Percentiles rank a stretch among this genome's conserved stretches.
Evolutionary conservation across 495 filamentous ascomycete genomes (phyloP).

Genomic region (Tuber indicum): DNA sequence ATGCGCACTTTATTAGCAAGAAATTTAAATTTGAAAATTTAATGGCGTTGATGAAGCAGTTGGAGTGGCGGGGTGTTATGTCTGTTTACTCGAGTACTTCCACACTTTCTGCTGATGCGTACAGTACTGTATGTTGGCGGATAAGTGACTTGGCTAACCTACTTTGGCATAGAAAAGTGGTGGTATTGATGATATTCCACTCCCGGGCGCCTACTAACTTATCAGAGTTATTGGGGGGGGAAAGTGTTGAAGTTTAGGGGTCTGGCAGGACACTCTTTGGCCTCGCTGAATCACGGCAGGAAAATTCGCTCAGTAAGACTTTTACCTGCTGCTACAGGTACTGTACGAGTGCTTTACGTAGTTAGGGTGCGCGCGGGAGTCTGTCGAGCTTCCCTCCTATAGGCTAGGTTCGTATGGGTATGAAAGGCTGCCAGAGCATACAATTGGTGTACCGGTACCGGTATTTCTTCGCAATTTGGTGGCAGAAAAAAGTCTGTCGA

Average conservation of each 20-base stretch:
- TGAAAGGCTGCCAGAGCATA: too few species aligned
- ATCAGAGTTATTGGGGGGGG: constrained; percentile 53
- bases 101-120: constrained; percentile 1
- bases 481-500: too few species aligned
- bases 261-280: constrained; percentile 57
- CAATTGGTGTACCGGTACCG: too few species aligned
- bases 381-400: too few species aligned
- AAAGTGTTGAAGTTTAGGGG: constrained; percentile 65
- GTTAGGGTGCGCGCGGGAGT: too few species aligned
- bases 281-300: constrained; percentile 56
- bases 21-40: constrained; percentile 52
- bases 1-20: constrained; percentile 13
- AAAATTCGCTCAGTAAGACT: constrained; percentile 50
- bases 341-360: too few species aligned
- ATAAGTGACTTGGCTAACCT: neutral
- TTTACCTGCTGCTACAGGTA: neutral
- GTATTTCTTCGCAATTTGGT: too few species aligned
- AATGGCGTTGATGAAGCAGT: constrained; percentile 57
- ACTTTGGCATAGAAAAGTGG: constrained; percentile 48
- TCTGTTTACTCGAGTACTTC: constrained; percentile 37
- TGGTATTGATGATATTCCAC: constrained; percentile 56
- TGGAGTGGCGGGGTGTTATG: constrained; percentile 63
- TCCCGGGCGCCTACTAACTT: constrained; percentile 60
- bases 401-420: too few species aligned
- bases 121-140: neutral